These are phyloP conservation scores for Didymella segeticola DNA, from an alignment of 2,329 filamentous ascomycete species.

Conservation along the genomic window DNA sequence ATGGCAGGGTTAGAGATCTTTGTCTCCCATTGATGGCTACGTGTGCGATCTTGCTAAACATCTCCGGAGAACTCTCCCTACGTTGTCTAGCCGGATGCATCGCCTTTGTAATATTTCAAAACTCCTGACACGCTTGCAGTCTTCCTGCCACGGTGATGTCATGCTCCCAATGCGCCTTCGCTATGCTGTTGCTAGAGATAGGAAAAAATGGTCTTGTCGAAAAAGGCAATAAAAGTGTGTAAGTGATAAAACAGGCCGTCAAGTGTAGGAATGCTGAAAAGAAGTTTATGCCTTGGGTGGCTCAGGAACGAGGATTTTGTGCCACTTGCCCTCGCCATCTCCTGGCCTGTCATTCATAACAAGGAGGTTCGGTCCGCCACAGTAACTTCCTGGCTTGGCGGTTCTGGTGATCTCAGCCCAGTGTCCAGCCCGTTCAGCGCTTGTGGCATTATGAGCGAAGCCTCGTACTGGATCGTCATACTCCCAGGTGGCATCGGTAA, in stretches of 20 bases:
- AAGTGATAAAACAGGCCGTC: constrained; percentile 10
- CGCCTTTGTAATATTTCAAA: not conserved
- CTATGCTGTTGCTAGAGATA: constrained; percentile 27
- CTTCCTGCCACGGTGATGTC: constrained; percentile 9
- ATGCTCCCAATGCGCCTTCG: constrained; percentile 27
- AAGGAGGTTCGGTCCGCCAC: constrained; percentile 62
- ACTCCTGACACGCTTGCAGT: constrained; percentile 9
- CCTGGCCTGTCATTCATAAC: constrained; percentile 50
- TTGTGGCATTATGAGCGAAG: constrained; percentile 33
- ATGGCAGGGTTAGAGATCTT: not conserved
- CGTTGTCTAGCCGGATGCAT: not conserved
- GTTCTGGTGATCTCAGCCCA: constrained; percentile 50
- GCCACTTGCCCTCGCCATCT: constrained; percentile 43
- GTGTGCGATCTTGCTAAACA: not conserved
- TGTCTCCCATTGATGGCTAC: constrained; percentile 1
- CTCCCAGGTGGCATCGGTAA: constrained; percentile 61
- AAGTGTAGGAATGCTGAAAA: constrained; percentile 17
- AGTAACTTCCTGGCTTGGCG: constrained; percentile 62
- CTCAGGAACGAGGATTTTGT: constrained; percentile 36
- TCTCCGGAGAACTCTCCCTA: not conserved
- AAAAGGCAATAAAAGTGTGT: not conserved
- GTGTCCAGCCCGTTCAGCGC: constrained; percentile 35
- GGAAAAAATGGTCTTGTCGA: not conserved
- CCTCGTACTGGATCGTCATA: constrained; percentile 43
- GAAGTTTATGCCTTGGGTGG: constrained; percentile 22